Evolutionary conservation across 768 basidiomycete species (phyloP).

Genomic region (Botryobasidium botryosum): DNA sequence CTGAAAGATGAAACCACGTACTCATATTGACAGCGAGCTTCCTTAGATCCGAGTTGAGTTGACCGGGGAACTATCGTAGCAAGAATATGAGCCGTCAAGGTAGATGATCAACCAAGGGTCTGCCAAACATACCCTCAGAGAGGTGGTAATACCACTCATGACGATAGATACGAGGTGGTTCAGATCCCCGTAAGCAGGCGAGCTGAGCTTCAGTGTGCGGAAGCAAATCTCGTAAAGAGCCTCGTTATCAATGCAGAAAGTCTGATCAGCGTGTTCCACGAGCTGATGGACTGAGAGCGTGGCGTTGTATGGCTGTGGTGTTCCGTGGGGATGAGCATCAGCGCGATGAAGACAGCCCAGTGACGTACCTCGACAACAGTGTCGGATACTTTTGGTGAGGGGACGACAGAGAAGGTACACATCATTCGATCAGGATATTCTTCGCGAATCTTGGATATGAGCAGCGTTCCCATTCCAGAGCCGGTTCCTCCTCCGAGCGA

Average conservation of each 20-base stretch:
- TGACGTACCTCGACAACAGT: conserved; percentile 33
- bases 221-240: conserved; percentile 38
- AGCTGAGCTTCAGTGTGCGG: not conserved
- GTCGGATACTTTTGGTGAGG: conserved; percentile 42
- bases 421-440: conserved; percentile 28
- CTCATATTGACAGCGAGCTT: conserved; percentile 73
- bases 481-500: conserved; percentile 88
- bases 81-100: conserved; percentile 7
- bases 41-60: conserved; percentile 39
- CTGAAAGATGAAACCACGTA: not conserved
- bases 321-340: conserved; percentile 7
- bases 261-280: conserved; percentile 69
- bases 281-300: conserved; percentile 75
- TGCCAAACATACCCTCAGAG: conserved; percentile 46
- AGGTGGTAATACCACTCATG: conserved; percentile 90
- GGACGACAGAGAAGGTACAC: conserved; percentile 36
- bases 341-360: conserved; percentile 2
- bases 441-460: conserved; percentile 57
- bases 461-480: conserved; percentile 86
- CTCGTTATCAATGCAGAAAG: conserved; percentile 76
- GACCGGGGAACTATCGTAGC: conserved; percentile 28
- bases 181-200: conserved; percentile 46
- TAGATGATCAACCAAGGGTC: not conserved
- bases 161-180: conserved; percentile 73
- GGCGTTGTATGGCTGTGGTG: conserved; percentile 32